These are phyloP conservation scores for Malassezia sympodialis DNA, from an alignment of 1,284 basidiomycete genomes.

Conservation along the genomic window DNA sequence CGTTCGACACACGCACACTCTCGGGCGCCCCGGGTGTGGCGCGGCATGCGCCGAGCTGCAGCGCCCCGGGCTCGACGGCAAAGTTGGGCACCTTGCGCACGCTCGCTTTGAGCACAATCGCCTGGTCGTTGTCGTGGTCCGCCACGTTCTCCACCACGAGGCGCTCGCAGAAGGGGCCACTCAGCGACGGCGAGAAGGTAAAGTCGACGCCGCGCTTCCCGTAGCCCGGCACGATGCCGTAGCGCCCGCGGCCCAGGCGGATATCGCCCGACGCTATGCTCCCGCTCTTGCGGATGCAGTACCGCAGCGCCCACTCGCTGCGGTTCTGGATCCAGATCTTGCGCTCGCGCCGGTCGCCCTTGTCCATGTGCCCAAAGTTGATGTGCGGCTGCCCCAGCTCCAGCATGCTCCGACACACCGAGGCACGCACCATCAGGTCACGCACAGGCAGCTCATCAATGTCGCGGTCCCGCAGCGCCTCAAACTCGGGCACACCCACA, in stretches of 20 bases:
- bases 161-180: slow-evolving; percentile 52
- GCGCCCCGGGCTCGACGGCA: slow-evolving; percentile 48
- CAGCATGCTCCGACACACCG: slow-evolving; percentile 50
- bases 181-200: slow-evolving; percentile 48
- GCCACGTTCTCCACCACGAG: slow-evolving; percentile 53
- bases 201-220: slow-evolving; percentile 52
- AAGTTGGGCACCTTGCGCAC: slow-evolving; percentile 52
- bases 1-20: slow-evolving; percentile 50
- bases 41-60: slow-evolving; percentile 47
- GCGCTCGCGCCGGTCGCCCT: slow-evolving; percentile 51
- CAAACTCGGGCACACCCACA: slow-evolving; percentile 33
- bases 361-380: slow-evolving; percentile 54
- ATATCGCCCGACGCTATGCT: slow-evolving; percentile 53
- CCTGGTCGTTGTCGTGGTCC: slow-evolving; percentile 51
- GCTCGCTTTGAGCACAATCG: slow-evolving; percentile 51
- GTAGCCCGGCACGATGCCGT: slow-evolving; percentile 52
- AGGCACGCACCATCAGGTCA: slow-evolving; percentile 52
- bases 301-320: slow-evolving; percentile 51
- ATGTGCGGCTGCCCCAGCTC: slow-evolving; percentile 53
- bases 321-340: slow-evolving; percentile 52
- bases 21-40: slow-evolving; percentile 23
- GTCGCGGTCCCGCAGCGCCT: slow-evolving; percentile 36
- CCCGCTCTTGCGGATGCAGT: slow-evolving; percentile 53
- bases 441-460: slow-evolving; percentile 51
- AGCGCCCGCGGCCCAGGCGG: slow-evolving; percentile 51